These are phyloP conservation scores for Camellia japonica DNA, from an alignment of 148 eudicot species.

Conservation along the genomic window DNA sequence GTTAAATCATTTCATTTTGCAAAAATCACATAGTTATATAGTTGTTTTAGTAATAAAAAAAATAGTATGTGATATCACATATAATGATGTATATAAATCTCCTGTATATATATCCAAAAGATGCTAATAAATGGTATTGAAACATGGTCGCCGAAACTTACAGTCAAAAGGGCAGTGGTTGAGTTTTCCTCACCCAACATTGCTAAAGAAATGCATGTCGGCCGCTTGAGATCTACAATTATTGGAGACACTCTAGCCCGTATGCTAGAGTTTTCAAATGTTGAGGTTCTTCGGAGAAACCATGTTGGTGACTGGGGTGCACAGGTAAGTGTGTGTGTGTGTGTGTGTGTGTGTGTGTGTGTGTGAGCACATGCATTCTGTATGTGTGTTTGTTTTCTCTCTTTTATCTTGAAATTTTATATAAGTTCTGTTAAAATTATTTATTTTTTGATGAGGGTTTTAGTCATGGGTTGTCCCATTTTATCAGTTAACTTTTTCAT, in stretches of 20 bases:
- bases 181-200: conserved; percentile 98
- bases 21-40: too few species aligned
- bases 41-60: too few species aligned
- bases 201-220: conserved; percentile 99
- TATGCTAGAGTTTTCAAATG: conserved; percentile 89
- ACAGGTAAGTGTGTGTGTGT: conserved; percentile 46
- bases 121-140: conserved; percentile 81
- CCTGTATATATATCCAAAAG: conserved; percentile 33
- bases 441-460: too few species aligned
- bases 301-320: conserved; percentile 99
- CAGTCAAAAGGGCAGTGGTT: conserved; percentile 70
- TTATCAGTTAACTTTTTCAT: not conserved
- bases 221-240: conserved; percentile 91
- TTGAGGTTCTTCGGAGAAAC: conserved; percentile 89
- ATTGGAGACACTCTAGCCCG: conserved; percentile 93
- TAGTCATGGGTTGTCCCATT: too few species aligned
- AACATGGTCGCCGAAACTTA: conserved; percentile 86
- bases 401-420: not conserved
- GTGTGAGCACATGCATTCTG: not conserved
- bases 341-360: not conserved
- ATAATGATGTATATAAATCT: too few species aligned
- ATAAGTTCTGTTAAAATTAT: too few species aligned
- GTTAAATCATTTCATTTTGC: too few species aligned
- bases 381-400: not conserved
- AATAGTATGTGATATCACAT: too few species aligned